phyloP scores from a whole-genome alignment of 495 filamentous ascomycete genomes.

The Aspergillus bertholletiae region DNA sequence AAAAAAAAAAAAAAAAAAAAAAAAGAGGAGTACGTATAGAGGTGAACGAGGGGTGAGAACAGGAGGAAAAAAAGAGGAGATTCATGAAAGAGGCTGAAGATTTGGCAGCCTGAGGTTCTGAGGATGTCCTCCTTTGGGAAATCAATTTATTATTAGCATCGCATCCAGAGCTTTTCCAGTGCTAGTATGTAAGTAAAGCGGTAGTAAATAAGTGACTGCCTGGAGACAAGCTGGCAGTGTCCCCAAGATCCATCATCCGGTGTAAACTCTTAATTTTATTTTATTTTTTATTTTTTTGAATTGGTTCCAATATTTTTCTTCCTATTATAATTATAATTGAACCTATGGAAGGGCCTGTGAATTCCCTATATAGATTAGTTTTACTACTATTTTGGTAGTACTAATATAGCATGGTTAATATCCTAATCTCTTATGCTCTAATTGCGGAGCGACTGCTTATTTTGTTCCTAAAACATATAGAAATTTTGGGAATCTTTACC shows the following conservation, averaged over 20 bases:
- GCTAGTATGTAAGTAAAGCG: neutral
- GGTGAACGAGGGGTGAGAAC: slow-evolving; percentile 1
- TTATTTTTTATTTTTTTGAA: neutral
- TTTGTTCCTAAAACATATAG: no score
- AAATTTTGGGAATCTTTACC: no score
- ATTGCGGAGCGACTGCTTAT: no score
- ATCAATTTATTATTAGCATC: slow-evolving; percentile 1
- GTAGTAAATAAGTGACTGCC: neutral
- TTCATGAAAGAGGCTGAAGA: slow-evolving; percentile 8
- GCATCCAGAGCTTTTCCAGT: neutral
- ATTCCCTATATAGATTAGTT: no score
- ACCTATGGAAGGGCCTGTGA: no score
- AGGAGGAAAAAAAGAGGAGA: slow-evolving; percentile 4
- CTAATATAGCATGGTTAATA: no score
- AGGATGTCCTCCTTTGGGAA: slow-evolving; percentile 8
- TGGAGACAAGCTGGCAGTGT: neutral
- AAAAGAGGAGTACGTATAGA: slow-evolving; percentile 2
- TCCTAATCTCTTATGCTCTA: no score
- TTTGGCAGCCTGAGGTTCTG: slow-evolving; percentile 6
- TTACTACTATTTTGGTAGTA: no score
- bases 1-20: neutral
- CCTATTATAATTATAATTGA: neutral
- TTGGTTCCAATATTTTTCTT: no score
- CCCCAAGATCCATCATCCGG: neutral
- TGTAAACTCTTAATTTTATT: neutral